Percentiles rank a stretch among this genome's conserved stretches.
Conservation (phyloP, 495 filamentous ascomycete species). For the Thozetella sp. region DNA sequence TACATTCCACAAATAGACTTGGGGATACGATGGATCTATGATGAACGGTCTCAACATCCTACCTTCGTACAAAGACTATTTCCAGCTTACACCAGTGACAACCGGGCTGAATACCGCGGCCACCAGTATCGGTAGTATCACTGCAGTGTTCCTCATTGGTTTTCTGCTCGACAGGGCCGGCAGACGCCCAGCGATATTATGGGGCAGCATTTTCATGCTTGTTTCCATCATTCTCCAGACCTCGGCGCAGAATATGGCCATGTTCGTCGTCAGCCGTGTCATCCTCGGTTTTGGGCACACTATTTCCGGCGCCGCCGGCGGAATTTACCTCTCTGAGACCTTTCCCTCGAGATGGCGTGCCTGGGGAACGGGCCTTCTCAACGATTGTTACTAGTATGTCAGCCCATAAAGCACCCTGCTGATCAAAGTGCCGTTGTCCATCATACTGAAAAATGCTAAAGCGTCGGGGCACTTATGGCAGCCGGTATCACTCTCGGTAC, state of each 20-base stretch:
- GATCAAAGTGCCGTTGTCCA: not conserved
- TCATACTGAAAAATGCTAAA: slow-evolving; percentile 29
- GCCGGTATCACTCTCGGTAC: slow-evolving; percentile 49
- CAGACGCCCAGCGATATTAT: not conserved
- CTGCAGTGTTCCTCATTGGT: not conserved
- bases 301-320: slow-evolving; percentile 34
- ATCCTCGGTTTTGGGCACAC: slow-evolving; percentile 41
- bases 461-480: slow-evolving; percentile 45
- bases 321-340: slow-evolving; percentile 41
- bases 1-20: slow-evolving; percentile 10
- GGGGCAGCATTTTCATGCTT: slow-evolving; percentile 36
- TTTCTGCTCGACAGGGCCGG: slow-evolving; percentile 24
- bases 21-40: slow-evolving; percentile 53
- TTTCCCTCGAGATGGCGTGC: slow-evolving; percentile 42
- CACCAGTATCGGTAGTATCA: slow-evolving; percentile 42
- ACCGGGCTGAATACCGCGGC: slow-evolving; percentile 47
- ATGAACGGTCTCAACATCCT: slow-evolving; percentile 54
- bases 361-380: slow-evolving; percentile 43
- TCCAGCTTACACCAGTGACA: slow-evolving; percentile 40
- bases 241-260: slow-evolving; percentile 46
- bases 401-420: not conserved
- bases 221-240: slow-evolving; percentile 46
- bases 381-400: slow-evolving; percentile 51
- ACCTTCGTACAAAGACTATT: slow-evolving; percentile 49
- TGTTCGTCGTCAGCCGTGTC: slow-evolving; percentile 44